phyloP scores from a whole-genome alignment of 306 rosid genomes.

The Dryas drummondii region DNA sequence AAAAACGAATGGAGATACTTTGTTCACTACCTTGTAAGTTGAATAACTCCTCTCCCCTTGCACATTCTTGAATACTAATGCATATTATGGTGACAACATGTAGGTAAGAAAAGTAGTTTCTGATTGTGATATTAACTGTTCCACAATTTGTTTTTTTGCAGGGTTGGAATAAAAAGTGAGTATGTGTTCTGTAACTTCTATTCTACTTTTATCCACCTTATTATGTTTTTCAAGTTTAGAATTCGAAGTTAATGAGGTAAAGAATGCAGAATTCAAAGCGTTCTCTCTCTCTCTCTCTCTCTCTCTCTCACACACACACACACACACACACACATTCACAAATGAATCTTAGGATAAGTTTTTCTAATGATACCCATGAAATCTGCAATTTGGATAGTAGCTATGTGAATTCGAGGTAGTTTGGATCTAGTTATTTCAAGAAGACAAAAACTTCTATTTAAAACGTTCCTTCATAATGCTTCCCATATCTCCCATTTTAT shows the following conservation, averaged over 20 bases:
- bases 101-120: conserved; percentile 6
- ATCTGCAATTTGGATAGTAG: neutral
- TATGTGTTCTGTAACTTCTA: conserved; percentile 15
- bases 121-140: conserved; percentile 11
- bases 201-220: conserved; percentile 25
- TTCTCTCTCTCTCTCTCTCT: neutral
- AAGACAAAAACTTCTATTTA: neutral
- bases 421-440: neutral
- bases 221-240: conserved; percentile 12
- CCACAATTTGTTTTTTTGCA: conserved; percentile 55
- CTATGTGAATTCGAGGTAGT: neutral
- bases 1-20: conserved; percentile 90
- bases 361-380: neutral
- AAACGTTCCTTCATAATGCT: neutral
- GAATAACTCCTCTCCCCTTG: neutral
- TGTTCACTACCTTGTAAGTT: conserved; percentile 96
- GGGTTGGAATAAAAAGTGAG: conserved; percentile 99
- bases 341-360: too few relatives aligned
- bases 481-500: neutral
- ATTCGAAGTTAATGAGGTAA: conserved; percentile 23
- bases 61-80: neutral
- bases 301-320: neutral
- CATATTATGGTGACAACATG: neutral
- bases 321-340: neutral
- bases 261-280: conserved; percentile 8